Evolutionary conservation across 2,329 filamentous ascomycete genomes (phyloP).

Genomic region (Niveomyces coronatus): DNA sequence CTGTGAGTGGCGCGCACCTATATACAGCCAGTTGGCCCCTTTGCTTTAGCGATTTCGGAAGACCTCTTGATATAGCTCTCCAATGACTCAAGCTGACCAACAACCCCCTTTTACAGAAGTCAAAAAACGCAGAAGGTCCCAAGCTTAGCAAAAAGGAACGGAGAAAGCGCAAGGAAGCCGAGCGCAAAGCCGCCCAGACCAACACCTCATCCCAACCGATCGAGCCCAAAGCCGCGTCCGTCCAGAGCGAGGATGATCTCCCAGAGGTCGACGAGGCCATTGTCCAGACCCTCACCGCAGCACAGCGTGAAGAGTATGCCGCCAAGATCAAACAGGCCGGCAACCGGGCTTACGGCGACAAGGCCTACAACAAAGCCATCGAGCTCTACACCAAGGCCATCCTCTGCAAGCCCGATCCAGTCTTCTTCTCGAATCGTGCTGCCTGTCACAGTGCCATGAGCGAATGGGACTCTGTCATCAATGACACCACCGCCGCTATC

Average conservation of each 20-base stretch:
- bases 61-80: no score
- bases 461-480: conserved; percentile 92
- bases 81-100: conserved; percentile 5
- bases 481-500: conserved; percentile 92
- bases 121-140: conserved; percentile 39
- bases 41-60: no score
- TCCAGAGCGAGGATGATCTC: conserved; percentile 55
- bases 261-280: conserved; percentile 55
- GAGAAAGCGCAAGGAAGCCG: conserved; percentile 74
- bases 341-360: conserved; percentile 91
- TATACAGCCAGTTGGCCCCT: no score
- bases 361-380: conserved; percentile 90
- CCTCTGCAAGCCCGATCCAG: conserved; percentile 90
- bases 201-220: conserved; percentile 28
- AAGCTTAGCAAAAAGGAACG: conserved; percentile 86
- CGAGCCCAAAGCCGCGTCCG: conserved; percentile 39
- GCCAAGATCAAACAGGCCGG: conserved; percentile 88
- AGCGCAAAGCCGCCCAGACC: conserved; percentile 44
- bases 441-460: conserved; percentile 92
- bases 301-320: conserved; percentile 79
- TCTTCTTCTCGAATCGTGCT: conserved; percentile 98
- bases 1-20: conserved; percentile 36
- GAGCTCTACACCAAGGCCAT: conserved; percentile 93
- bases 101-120: conserved; percentile 26
- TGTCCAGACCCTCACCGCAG: conserved; percentile 37